Percentiles rank a stretch among this genome's conserved stretches.
These are phyloP conservation scores for Globisporangium mamillatum DNA, from an alignment of 352 stramenopile species.

Conservation along the genomic window DNA sequence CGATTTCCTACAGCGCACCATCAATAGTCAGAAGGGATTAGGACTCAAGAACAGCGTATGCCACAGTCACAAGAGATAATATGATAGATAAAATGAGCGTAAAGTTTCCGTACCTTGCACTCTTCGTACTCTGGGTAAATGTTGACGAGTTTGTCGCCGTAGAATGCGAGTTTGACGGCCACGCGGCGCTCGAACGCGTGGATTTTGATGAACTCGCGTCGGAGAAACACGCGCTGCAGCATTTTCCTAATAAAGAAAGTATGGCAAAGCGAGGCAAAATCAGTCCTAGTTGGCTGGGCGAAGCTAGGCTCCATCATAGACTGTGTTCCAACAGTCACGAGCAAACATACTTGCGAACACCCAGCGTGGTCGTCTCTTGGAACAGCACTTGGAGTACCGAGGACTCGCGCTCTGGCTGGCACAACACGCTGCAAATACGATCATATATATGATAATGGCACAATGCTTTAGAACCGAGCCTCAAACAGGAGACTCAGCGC, in stretches of 20 bases:
- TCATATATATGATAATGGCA: too few species aligned
- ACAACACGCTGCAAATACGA: constrained; percentile 60
- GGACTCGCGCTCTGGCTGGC: constrained; percentile 47
- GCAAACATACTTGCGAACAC: constrained; percentile 62
- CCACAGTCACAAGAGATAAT: too few species aligned
- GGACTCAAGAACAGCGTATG: too few species aligned
- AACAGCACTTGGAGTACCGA: constrained; percentile 67
- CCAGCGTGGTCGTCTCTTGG: constrained; percentile 86
- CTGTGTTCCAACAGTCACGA: too few species aligned
- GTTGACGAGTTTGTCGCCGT: constrained; percentile 54
- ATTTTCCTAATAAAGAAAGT: constrained; percentile 27
- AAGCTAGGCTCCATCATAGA: too few species aligned
- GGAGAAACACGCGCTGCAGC: constrained; percentile 56
- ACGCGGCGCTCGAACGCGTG: constrained; percentile 41
- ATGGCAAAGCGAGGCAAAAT: too few species aligned
- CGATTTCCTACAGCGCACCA: constrained; percentile 30
- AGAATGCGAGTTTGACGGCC: constrained; percentile 58
- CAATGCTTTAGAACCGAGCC: too few species aligned
- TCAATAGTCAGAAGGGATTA: neutral
- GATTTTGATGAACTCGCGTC: constrained; percentile 49
- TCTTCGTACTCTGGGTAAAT: constrained; percentile 82
- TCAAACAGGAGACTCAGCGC: too few species aligned
- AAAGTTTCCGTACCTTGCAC: constrained; percentile 50
- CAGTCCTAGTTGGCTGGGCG: too few species aligned
- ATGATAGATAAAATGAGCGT: too few species aligned